These are phyloP conservation scores for Backusella westeae DNA, from an alignment of 192 early-diverging fungal genomes.

Conservation along the genomic window DNA sequence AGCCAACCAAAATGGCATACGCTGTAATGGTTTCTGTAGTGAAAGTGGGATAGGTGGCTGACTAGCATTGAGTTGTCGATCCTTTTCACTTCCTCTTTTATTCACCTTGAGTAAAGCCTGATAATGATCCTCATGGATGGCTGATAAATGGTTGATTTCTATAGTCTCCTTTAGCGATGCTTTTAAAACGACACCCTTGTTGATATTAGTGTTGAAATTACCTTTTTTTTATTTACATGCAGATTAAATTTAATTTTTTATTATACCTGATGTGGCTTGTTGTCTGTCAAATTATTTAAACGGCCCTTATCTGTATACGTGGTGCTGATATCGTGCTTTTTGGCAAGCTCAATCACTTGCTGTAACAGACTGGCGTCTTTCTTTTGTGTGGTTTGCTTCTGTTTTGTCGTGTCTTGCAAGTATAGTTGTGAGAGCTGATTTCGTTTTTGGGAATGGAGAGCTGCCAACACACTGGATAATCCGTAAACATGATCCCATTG, in stretches of 20 bases:
- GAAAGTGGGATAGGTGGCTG: neutral
- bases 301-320: slow-evolving; percentile 38
- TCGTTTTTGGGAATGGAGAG: slow-evolving; percentile 22
- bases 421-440: neutral
- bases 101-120: neutral
- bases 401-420: neutral
- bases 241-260: neutral
- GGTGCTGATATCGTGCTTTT: slow-evolving; percentile 23
- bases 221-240: neutral
- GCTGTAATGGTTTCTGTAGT: neutral
- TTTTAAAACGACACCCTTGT: slow-evolving; percentile 52
- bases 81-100: slow-evolving; percentile 2
- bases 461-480: slow-evolving; percentile 19
- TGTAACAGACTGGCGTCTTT: slow-evolving; percentile 10
- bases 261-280: slow-evolving; percentile 50
- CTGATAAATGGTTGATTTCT: slow-evolving; percentile 5
- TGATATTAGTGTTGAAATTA: neutral
- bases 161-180: slow-evolving; percentile 32
- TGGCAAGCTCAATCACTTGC: neutral
- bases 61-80: slow-evolving; percentile 11
- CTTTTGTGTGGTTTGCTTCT: slow-evolving; percentile 8
- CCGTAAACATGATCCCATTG: slow-evolving; percentile 30
- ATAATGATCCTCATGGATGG: neutral
- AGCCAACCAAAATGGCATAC: slow-evolving; percentile 51
- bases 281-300: slow-evolving; percentile 44